phyloP scores from a whole-genome alignment of 2,329 filamentous ascomycete genomes.

The Stemphylium lycopersici region DNA sequence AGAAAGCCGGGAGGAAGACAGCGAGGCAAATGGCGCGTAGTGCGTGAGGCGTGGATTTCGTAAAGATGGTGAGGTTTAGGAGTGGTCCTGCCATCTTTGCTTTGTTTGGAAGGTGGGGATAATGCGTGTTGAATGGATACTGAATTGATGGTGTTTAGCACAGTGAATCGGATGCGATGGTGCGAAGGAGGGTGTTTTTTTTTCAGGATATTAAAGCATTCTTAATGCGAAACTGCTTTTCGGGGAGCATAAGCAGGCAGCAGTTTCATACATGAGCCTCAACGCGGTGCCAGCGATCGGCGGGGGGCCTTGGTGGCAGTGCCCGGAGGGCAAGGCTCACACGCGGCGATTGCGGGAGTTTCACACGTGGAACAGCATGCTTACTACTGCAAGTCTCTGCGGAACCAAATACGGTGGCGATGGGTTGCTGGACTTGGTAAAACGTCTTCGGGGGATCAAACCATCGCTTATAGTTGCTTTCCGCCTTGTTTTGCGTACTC shows the following conservation, averaged over 20 bases:
- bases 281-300: conserved; percentile 2
- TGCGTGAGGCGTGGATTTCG: conserved; percentile 27
- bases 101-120: neutral
- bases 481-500: too few species aligned
- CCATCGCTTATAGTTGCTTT: too few species aligned
- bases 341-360: too few species aligned
- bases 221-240: neutral
- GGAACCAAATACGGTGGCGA: too few species aligned
- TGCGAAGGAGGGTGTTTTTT: too few species aligned
- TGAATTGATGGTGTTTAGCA: neutral
- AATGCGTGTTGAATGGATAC: too few species aligned
- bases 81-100: conserved; percentile 14
- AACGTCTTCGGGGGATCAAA: too few species aligned
- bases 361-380: too few species aligned
- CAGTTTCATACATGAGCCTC: neutral
- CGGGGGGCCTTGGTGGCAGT: conserved; percentile 18
- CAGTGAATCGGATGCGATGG: too few species aligned
- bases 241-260: too few species aligned
- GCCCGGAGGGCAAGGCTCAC: conserved; percentile 11
- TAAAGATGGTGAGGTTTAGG: conserved; percentile 33
- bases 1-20: conserved; percentile 33
- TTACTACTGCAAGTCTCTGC: too few species aligned
- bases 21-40: conserved; percentile 33
- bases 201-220: neutral
- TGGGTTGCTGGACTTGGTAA: too few species aligned